Base-by-base conservation (phyloP, 495 filamentous ascomycete species). In the Penicillium maclennaniae region DNA sequence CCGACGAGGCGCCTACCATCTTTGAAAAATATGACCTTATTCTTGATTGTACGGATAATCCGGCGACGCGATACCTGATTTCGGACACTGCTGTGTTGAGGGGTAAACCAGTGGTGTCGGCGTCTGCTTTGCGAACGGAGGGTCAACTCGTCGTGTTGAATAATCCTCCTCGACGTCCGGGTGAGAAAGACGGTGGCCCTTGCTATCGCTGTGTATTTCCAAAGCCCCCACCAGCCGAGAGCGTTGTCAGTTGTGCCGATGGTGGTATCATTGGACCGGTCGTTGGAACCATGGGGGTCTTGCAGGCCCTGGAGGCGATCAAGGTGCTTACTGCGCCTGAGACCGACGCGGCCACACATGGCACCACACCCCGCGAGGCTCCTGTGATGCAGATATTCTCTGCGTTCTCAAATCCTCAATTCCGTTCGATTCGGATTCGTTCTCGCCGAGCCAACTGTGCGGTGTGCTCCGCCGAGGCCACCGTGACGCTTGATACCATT, bases 191-290 rank as follows among this genome's bases (percentile, higher is more conserved):
- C 10, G 79, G 81, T 25, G 85, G 89, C 0, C 91, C 92, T 1
- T 98, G 93, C 70, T 98, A 98, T 69, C 80, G 93, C 27, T 98
- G 93, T 66, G 82, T 97, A 27, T 98, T 95, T 63, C 88, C 89
- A 0, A 85, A 83, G 44, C 92, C 92, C 1, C 91, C 93, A 0
- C 89, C 91, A 6, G 78, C 88, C 0, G 84, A 84, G 37, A 87
- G 79, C 41, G 83, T 95, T 2, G 73, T 87, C 4, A 87, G 82
- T 49, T 98, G 93, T 65, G 89, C 91, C 14, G 93, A 98, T 62
- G 91, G 89, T 1, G 93, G 93, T 3, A 89, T 98, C 38, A 54
- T 98, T 7, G 93, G 93, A 0, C 89, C 93, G 0, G 92, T 96
- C 0, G 93, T 98, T 0, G 93, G 93, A 1, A 81, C 87, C 9